Evolutionary conservation across 352 stramenopile species (phyloP), one percentile per base, ranked within the genome.

Genomic region (Pythium folliculosum): DNA sequence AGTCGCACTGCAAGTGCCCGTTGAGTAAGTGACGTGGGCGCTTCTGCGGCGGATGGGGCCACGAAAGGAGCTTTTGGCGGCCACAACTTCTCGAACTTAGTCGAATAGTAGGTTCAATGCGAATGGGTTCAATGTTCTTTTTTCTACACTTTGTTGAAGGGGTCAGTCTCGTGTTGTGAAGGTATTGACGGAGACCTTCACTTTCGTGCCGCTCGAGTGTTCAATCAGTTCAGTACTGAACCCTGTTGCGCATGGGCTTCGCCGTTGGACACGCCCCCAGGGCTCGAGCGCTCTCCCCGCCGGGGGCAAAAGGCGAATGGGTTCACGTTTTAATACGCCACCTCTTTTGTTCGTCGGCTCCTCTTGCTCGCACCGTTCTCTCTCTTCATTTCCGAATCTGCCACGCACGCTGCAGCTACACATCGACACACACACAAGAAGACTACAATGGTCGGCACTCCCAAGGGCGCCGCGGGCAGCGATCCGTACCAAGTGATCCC

Each of bases 401-500:
- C 37, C 51, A 45, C 14, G 13, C 17, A 7, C 1, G 2, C 30
- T 13, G 23, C 49, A 56, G 17, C 19, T 12, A 49, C 44, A 21
- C 37, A 16, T 43, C 37, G 14, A 43, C 37, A 12, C 10, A 43
- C 10, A 17, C 37, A 3, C 9, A 3, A 2, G 14, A 43, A 2
- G 37, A 43, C 37, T 25, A 45, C 27, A 27, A 57, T 57, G 51
- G 19, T 30, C 4, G n/a, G 51, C 27, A 45, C 51, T 22, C 51
- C 51, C 27, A 57, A 57, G 38, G 51, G 27, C 51, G 17, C 17
- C 17, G 14, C 30, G 1, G 30, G 25, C 16, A 17, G 16, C 30
- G 51, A 57, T 25, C 51, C 51, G 51, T 57, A 57, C 51, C 51
- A 57, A 57, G 51, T 45, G 16, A 45, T 57, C 19, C 51, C 51